Base-by-base conservation (phyloP, 169 alveolate species). In the Plasmodium sp. region DNA sequence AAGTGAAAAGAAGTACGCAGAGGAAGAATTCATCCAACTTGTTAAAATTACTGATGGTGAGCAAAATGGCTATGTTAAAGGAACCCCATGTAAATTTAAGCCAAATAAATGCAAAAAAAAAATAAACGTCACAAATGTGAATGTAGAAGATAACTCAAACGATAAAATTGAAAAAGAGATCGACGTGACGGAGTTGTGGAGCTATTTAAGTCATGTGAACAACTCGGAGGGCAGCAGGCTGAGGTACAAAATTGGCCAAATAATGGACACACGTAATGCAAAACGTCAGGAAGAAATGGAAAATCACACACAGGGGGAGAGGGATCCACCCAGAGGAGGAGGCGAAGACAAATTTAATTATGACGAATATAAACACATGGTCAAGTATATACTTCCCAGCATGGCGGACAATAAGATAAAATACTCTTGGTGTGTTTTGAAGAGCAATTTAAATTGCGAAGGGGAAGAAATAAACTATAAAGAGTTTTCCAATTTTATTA, bases 301-400 rank as follows among this genome's bases (percentile, higher is more conserved):
- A 43, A 84, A 73, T 71, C 16, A 27, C n/a, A 41, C 45, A 7
- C 34, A 58, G 6, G 74, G 10, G 27, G 48, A 41, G 2, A 56
- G 36, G 18, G 45, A 41, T 10, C 67, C 7, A 51, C 34, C 34
- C 45, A 22, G 18, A 9, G 22, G 22, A 4, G 16, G 14, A 2
- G 51, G 36, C 36, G 48, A 77, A 22, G 48, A 86, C 9, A 75
- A 71, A 36, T 27, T 86, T 22, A 75, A 86, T n/a, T 86, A 86
- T 77, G 86, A 86, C n/a, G 93, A 86, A 77, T 86, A 86, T 54
- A 86, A 86, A 86, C 14, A 45, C 62, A 77, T 86, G 54, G 43
- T 86, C 27, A 86, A 86, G 39, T 86, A 86, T 71, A 77, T 86
- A 86, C 81, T 86, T 18, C 93, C 93, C 27, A 27, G 82, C 31